phyloP scores from a whole-genome alignment of 208 protist genomes.

The Trypanosoma mega region DNA sequence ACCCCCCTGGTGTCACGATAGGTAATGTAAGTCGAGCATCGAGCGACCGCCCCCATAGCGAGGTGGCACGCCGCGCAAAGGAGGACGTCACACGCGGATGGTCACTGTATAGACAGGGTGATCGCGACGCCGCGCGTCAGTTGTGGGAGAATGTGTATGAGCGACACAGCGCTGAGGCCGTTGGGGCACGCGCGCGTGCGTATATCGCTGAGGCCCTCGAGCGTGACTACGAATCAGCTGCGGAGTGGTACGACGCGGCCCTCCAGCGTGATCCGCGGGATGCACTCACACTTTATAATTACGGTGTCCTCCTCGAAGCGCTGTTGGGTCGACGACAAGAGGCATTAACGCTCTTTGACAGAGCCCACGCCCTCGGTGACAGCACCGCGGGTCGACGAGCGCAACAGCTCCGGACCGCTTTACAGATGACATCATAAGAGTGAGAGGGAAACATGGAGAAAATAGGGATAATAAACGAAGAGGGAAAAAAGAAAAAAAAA shows the following conservation, averaged over 20 bases:
- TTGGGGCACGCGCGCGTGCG: slow-evolving; percentile 58
- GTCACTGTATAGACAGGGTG: slow-evolving; percentile 50
- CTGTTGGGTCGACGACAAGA: slow-evolving; percentile 46
- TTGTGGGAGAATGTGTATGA: slow-evolving; percentile 48
- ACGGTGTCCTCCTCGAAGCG: slow-evolving; percentile 75
- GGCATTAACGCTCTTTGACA: slow-evolving; percentile 51
- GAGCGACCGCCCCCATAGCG: not conserved
- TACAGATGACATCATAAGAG: slow-evolving; percentile 6
- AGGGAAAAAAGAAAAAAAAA: too few species aligned
- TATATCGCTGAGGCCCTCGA: slow-evolving; percentile 74
- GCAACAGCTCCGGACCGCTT: slow-evolving; percentile 37
- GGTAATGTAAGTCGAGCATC: not conserved
- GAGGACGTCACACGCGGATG: slow-evolving; percentile 51
- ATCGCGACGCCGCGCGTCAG: slow-evolving; percentile 42
- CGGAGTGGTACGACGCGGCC: slow-evolving; percentile 52
- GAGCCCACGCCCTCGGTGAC: slow-evolving; percentile 54
- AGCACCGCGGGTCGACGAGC: slow-evolving; percentile 47
- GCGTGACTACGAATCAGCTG: slow-evolving; percentile 57
- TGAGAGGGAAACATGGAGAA: not conserved
- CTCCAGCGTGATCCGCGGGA: slow-evolving; percentile 68
- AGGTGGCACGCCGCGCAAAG: slow-evolving; percentile 14
- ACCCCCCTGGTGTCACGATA: not conserved
- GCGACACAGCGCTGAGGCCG: slow-evolving; percentile 32
- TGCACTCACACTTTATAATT: slow-evolving; percentile 79
- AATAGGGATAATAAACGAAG: too few species aligned